Percentiles rank a stretch among this genome's conserved stretches.
phyloP scores from a whole-genome alignment of 805 yeast species.

The Cyberlindnera meyerae region DNA sequence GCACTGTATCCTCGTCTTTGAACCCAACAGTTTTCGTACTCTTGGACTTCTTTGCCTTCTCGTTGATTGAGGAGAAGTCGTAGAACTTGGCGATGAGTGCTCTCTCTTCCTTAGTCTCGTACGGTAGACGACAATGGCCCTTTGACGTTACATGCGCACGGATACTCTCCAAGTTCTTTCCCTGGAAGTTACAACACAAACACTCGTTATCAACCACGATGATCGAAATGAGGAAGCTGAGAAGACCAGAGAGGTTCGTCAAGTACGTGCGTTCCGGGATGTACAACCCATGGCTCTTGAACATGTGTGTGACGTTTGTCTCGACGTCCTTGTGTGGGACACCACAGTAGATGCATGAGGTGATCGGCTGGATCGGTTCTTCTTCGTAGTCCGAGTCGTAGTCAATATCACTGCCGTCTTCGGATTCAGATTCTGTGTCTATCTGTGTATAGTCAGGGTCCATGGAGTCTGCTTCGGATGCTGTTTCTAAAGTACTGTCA shows the following conservation, averaged over 20 bases:
- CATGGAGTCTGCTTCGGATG: slow-evolving; percentile 44
- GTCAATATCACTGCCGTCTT: slow-evolving; percentile 7
- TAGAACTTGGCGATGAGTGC: slow-evolving; percentile 75
- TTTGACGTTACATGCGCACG: slow-evolving; percentile 85
- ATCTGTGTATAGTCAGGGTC: slow-evolving; percentile 31
- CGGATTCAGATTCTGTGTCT: no score
- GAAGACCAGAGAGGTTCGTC: slow-evolving; percentile 62
- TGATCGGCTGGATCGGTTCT: slow-evolving; percentile 35
- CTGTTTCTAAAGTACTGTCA: slow-evolving; percentile 38
- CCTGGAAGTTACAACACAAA: slow-evolving; percentile 76
- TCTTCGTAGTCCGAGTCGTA: slow-evolving; percentile 22
- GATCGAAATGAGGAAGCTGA: slow-evolving; percentile 73
- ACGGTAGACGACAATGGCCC: slow-evolving; percentile 86
- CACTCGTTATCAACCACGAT: slow-evolving; percentile 83
- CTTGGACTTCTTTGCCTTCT: slow-evolving; percentile 26
- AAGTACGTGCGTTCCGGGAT: slow-evolving; percentile 79
- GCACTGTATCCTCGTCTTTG: slow-evolving; percentile 30
- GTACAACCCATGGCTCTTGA: slow-evolving; percentile 72
- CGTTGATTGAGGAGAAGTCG: slow-evolving; percentile 69
- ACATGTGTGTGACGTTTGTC: slow-evolving; percentile 71
- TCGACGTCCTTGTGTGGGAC: slow-evolving; percentile 47
- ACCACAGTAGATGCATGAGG: slow-evolving; percentile 57
- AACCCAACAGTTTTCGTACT: slow-evolving; percentile 28
- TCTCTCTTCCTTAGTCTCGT: slow-evolving; percentile 74
- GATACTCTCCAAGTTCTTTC: slow-evolving; percentile 77